Base-by-base conservation (phyloP, 257 asterid genomes). In the Salvia splendens region DNA sequence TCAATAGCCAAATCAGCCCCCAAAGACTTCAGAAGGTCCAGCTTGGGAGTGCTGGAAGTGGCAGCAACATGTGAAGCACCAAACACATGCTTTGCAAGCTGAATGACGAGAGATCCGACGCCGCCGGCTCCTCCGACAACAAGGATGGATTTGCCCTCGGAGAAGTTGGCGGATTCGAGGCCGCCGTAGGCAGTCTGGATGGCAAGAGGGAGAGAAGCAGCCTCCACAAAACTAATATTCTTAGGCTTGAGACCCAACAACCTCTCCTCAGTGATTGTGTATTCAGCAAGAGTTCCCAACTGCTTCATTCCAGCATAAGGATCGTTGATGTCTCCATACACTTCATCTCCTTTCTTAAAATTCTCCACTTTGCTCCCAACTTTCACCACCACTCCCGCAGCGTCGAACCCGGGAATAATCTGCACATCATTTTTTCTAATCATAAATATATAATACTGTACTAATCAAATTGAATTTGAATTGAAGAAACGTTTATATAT, bases 81-180 rank as follows among this genome's bases (percentile, higher is more conserved):
- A 54, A 54, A 54, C 5, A 54, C 16, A 2, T 54, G n/a, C 17
- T 30, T 54, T 12, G 60, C 60, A 54, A 54, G 64, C 97, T 90
- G 99, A 75, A 93, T 88, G 33, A 85, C 96, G 0, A 84, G 84
- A 51, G 96, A 80, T 41, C 99, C 99, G 64, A 93, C 99, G 4
- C 99, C 97, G 3, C 99, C 99, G 6, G 96, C 97, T 4, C 99
- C 97, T 6, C 97, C 99, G 46, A 90, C 83, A 15, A 93, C 96
- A 16, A 93, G 99, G 16, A 93, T 43, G 3, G 99, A 90, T 81
- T 88, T 74, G 1, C 94, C 95, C 48, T 80, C 55, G 1, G 92
- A 83, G 43, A 93, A 88, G 0, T 82, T 86, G 9, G 83, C 80
- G 74, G 65, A 73, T 33, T 82, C 90, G 20, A 93, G 92, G 6